Conservation (phyloP, 2,329 filamentous ascomycete species). For the Colletotrichum sp. region DNA sequence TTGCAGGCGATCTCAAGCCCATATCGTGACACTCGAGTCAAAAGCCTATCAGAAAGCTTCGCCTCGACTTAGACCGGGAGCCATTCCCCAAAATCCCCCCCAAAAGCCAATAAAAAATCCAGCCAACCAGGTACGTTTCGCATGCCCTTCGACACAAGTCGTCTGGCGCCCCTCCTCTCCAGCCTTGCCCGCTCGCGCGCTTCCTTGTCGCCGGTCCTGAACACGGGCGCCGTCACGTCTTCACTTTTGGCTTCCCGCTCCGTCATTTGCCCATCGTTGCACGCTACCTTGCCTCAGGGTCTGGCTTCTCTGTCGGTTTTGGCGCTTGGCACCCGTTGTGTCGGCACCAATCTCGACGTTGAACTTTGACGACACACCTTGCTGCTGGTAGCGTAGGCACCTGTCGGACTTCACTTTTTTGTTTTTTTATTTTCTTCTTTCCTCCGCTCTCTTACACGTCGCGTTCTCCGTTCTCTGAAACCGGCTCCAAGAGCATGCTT, state of each 20-base stretch:
- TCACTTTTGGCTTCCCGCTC: not conserved
- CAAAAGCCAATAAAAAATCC: not conserved
- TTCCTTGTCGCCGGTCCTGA: constrained; percentile 11
- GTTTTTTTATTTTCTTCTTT: not conserved
- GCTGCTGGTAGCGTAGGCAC: not conserved
- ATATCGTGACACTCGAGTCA: constrained; percentile 20
- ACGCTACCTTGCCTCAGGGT: not conserved
- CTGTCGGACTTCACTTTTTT: not conserved
- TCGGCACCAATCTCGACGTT: not conserved
- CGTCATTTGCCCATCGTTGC: not conserved
- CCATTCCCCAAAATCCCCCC: not conserved
- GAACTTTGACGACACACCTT: not conserved
- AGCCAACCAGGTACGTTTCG: constrained; percentile 22
- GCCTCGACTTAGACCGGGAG: constrained; percentile 13
- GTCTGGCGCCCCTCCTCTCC: constrained; percentile 18
- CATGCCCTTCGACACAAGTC: constrained; percentile 9
- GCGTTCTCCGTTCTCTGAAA: constrained; percentile 1
- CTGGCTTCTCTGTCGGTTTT: not conserved
- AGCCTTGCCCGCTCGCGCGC: constrained; percentile 16
- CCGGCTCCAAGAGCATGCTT: constrained; percentile 10
- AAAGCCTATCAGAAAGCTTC: constrained; percentile 23
- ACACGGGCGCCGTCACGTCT: not conserved
- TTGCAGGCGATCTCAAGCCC: constrained; percentile 15
- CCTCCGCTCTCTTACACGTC: not conserved
- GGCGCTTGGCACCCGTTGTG: not conserved